Evolutionary conservation across 352 stramenopile genomes (phyloP).

Genomic region (Phytophthora ohioensis): DNA sequence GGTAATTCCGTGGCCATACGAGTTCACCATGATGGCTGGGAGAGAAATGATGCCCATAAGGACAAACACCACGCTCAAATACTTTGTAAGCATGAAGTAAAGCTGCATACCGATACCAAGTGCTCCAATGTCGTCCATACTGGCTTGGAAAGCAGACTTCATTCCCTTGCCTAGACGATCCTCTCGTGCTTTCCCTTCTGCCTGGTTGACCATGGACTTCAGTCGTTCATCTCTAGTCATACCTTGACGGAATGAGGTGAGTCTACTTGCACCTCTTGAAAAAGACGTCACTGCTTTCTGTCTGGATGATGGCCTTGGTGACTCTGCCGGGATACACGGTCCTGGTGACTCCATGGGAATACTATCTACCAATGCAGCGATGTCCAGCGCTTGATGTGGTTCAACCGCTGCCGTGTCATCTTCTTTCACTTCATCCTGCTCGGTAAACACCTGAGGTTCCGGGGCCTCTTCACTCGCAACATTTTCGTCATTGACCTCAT

Average conservation of each 20-base stretch:
- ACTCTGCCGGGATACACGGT: background rate
- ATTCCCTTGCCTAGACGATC: constrained; percentile 50
- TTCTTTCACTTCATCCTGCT: constrained; percentile 10
- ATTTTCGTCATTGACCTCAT: background rate
- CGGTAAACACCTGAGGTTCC: background rate
- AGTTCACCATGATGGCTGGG: constrained; percentile 50
- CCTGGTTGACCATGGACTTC: constrained; percentile 32
- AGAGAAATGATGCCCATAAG: constrained; percentile 55
- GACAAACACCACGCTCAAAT: constrained; percentile 45
- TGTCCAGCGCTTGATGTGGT: constrained; percentile 28
- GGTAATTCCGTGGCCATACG: constrained; percentile 56
- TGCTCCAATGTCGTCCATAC: constrained; percentile 55
- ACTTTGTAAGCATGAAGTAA: constrained; percentile 72
- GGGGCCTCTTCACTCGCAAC: background rate
- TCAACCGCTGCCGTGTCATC: background rate
- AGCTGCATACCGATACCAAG: constrained; percentile 66
- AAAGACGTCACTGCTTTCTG: constrained; percentile 5
- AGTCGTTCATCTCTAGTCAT: constrained; percentile 28
- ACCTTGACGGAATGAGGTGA: constrained; percentile 14
- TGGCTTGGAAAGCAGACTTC: constrained; percentile 43
- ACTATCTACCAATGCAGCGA: constrained; percentile 20
- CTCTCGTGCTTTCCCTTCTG: constrained; percentile 30
- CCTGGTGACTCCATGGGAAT: constrained; percentile 4
- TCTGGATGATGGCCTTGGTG: background rate
- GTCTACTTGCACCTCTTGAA: constrained; percentile 7